These are phyloP conservation scores for Trichoderma arundinaceum DNA, from an alignment of 2,329 filamentous ascomycete genomes.

Conservation along the genomic window DNA sequence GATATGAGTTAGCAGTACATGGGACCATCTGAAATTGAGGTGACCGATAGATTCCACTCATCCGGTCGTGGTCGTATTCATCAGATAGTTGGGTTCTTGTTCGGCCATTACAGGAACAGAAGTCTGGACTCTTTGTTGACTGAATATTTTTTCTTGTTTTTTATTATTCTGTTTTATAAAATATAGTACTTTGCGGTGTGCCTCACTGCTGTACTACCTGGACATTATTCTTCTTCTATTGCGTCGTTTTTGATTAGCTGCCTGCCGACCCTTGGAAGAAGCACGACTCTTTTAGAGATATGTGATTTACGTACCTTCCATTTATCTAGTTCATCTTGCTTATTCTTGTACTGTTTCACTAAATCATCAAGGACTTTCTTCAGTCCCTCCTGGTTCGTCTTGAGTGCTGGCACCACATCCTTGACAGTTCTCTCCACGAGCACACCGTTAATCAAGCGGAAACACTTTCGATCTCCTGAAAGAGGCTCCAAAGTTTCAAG, in stretches of 20 bases:
- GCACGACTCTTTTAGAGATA: not conserved
- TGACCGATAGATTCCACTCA: not conserved
- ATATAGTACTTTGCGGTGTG: not conserved
- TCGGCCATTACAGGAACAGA: not conserved
- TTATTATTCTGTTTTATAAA: conserved; percentile 3
- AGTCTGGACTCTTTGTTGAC: not conserved
- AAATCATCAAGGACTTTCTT: conserved; percentile 94
- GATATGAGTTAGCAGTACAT: not conserved
- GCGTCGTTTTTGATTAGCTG: conserved; percentile 32
- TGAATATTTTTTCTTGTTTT: not conserved
- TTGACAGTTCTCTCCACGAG: conserved; percentile 91
- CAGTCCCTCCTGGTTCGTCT: conserved; percentile 91
- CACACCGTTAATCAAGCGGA: conserved; percentile 97
- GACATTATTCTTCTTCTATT: conserved; percentile 86
- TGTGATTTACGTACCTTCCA: conserved; percentile 79
- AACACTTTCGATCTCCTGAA: conserved; percentile 87
- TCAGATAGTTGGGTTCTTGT: not conserved
- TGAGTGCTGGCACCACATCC: conserved; percentile 87
- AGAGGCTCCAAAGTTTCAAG: conserved; percentile 89
- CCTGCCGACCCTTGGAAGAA: not conserved
- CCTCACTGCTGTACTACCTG: conserved; percentile 79
- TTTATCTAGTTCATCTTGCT: conserved; percentile 93
- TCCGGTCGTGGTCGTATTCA: not conserved
- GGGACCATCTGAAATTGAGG: not conserved
- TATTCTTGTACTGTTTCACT: conserved; percentile 93